Percentiles rank a stretch among this genome's conserved stretches.
These are phyloP conservation scores for Debaryomyces maramus DNA, from an alignment of 805 yeast species.

Conservation along the genomic window DNA sequence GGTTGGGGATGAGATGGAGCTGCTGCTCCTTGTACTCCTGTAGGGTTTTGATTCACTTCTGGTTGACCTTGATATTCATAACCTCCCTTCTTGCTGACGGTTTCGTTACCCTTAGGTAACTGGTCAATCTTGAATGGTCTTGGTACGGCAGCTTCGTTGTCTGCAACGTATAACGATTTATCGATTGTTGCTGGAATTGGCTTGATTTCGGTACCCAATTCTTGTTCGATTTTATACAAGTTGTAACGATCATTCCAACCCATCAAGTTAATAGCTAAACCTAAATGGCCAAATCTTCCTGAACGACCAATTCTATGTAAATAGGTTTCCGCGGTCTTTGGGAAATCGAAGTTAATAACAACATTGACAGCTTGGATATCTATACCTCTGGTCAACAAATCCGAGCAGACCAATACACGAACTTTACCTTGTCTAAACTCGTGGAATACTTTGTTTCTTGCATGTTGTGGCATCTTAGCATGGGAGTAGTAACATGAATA, in stretches of 20 bases:
- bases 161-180: conserved; percentile 83
- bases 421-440: conserved; percentile 98
- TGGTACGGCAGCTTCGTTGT: conserved; percentile 73
- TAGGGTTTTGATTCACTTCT: conserved; percentile 9
- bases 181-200: conserved; percentile 96
- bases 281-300: conserved; percentile 97
- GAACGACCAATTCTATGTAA: conserved; percentile 98
- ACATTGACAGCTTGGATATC: conserved; percentile 99
- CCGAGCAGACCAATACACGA: conserved; percentile 95
- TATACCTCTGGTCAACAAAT: conserved; percentile 94
- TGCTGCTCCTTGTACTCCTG: conserved; percentile 7
- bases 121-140: conserved; percentile 81
- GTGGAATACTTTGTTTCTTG: conserved; percentile 96
- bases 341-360: conserved; percentile 97
- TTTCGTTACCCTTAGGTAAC: conserved; percentile 47
- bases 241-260: conserved; percentile 96
- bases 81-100: conserved; percentile 30
- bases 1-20: conserved; percentile 7
- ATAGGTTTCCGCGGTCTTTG: conserved; percentile 96
- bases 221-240: conserved; percentile 93
- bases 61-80: conserved; percentile 51
- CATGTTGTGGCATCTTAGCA: conserved; percentile 96
- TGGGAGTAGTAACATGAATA: conserved; percentile 96
- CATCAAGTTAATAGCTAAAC: conserved; percentile 94
- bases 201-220: conserved; percentile 93